Percentiles rank a stretch among this genome's conserved stretches.
Evolutionary conservation across 1,284 basidiomycete species (phyloP).

Genomic region (Pascua guehoae): DNA sequence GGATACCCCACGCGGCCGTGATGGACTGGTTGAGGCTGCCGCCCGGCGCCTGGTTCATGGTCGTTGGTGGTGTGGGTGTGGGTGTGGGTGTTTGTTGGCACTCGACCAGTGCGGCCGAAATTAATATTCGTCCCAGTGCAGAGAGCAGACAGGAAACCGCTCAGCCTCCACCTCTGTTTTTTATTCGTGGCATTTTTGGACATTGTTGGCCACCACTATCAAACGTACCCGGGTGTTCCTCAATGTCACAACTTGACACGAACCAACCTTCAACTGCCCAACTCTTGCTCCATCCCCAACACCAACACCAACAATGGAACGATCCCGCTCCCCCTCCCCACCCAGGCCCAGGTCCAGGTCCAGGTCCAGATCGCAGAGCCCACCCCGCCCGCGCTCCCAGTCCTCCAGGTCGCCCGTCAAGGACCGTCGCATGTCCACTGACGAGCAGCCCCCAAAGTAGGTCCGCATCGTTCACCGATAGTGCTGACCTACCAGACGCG

Average conservation of each 20-base stretch:
- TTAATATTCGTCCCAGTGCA: not conserved
- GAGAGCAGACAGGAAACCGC: too few species aligned
- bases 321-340: not conserved
- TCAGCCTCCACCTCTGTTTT: too few species aligned
- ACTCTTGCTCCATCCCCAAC: constrained; percentile 2
- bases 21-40: constrained; percentile 38
- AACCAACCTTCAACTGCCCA: too few species aligned
- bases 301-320: constrained; percentile 1
- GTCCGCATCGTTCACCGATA: too few species aligned
- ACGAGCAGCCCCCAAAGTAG: constrained; percentile 2
- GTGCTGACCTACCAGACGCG: constrained; percentile 27
- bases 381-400: not conserved
- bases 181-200: too few species aligned
- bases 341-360: too few species aligned
- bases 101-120: not conserved
- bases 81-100: not conserved
- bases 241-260: not conserved
- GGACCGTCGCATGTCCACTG: not conserved
- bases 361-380: too few species aligned
- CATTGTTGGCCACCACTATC: too few species aligned
- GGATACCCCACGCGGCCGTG: constrained; percentile 38
- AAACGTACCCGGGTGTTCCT: too few species aligned
- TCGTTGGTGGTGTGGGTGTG: not conserved
- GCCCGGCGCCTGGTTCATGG: constrained; percentile 12
- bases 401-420: too few species aligned